A percentile compares a stretch with the other conserved stretches of the same genome.
These are phyloP conservation scores for Avena eriantha DNA, from an alignment of 176 grass and related monocot species.

Conservation along the genomic window DNA sequence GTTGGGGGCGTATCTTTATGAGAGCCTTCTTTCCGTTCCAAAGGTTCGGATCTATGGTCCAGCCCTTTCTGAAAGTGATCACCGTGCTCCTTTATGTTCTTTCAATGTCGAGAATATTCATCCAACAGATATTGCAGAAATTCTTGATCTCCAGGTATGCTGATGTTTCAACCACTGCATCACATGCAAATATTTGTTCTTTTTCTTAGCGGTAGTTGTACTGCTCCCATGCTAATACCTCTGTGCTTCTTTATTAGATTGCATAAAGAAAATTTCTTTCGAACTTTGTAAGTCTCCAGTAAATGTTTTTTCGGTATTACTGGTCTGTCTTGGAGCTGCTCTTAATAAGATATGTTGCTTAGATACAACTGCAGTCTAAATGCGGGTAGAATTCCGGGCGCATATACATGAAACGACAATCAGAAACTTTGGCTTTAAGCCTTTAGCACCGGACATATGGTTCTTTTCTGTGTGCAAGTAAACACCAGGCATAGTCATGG, in stretches of 20 bases:
- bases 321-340: not conserved
- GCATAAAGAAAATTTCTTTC: not conserved
- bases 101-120: constrained; percentile 94
- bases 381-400: not conserved
- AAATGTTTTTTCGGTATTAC: not conserved
- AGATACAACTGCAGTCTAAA: constrained; percentile 3
- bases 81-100: constrained; percentile 73
- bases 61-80: constrained; percentile 55
- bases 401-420: not conserved
- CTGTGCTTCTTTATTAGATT: constrained; percentile 13
- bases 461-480: not conserved
- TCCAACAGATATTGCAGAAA: constrained; percentile 90
- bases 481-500: not conserved
- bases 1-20: constrained; percentile 64
- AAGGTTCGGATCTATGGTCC: constrained; percentile 79
- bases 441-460: not conserved
- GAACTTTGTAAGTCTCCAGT: not conserved
- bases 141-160: constrained; percentile 85
- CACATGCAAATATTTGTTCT: constrained; percentile 30
- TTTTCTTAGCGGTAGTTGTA: not conserved
- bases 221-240: not conserved
- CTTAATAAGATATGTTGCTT: constrained; percentile 16
- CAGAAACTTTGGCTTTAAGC: constrained; percentile 7
- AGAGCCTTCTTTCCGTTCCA: constrained; percentile 70
- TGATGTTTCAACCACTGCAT: constrained; percentile 15